A percentile compares a stretch with the other conserved stretches of the same genome.
These are phyloP conservation scores for Fusarium sp. DNA, from an alignment of 2,329 filamentous ascomycete species.

Conservation along the genomic window DNA sequence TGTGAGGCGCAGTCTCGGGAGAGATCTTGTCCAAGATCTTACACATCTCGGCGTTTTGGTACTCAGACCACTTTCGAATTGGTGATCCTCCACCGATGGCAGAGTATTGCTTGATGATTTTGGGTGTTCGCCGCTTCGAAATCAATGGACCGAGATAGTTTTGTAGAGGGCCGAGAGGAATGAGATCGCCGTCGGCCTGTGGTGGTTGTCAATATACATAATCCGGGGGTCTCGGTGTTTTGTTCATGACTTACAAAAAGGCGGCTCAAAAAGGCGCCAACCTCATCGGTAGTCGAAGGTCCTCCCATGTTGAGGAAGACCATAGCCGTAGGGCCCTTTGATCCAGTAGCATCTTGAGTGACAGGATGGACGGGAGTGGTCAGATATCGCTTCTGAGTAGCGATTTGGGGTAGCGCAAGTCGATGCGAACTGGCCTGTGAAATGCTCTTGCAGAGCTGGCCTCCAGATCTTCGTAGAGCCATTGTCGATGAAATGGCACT, in stretches of 20 bases:
- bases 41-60: conserved; percentile 95
- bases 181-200: conserved; percentile 90
- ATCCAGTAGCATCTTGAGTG: conserved; percentile 75
- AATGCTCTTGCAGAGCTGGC: conserved; percentile 42
- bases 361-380: conserved; percentile 71
- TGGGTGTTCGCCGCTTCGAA: conserved; percentile 85
- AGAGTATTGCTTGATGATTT: conserved; percentile 95
- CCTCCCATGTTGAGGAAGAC: conserved; percentile 99
- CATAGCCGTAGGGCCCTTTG: conserved; percentile 90
- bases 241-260: conserved; percentile 76
- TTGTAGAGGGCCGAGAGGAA: conserved; percentile 92
- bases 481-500: conserved; percentile 33
- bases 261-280: conserved; percentile 86
- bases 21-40: conserved; percentile 91
- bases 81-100: conserved; percentile 97
- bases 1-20: conserved; percentile 93
- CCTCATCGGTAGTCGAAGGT: conserved; percentile 86
- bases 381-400: conserved; percentile 45
- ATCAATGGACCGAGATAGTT: conserved; percentile 90
- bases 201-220: conserved; percentile 19
- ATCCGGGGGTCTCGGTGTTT: background rate
- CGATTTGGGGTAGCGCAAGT: conserved; percentile 43
- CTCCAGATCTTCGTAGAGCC: conserved; percentile 44
- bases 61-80: conserved; percentile 97
- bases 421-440: conserved; percentile 39